Percentiles rank a stretch among this genome's conserved stretches.
These are phyloP conservation scores for Ascochyta rabiei DNA, from an alignment of 2,329 filamentous ascomycete genomes.

Conservation along the genomic window DNA sequence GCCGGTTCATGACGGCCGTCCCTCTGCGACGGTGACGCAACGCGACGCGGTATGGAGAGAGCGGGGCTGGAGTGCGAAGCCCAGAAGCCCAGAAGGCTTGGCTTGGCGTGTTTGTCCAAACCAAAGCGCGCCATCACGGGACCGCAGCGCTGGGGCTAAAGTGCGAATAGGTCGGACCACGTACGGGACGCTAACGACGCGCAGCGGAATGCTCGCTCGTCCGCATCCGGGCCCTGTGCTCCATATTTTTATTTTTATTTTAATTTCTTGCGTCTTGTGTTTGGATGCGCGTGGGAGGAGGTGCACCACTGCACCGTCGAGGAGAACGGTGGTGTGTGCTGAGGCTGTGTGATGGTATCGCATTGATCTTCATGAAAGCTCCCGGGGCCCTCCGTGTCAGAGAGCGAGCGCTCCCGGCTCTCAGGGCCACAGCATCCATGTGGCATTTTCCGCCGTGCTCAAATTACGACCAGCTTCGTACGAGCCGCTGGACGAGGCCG, in stretches of 20 bases:
- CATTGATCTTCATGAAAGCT: conserved; percentile 15
- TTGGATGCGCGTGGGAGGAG: neutral
- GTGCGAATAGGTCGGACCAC: conserved; percentile 23
- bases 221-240: conserved; percentile 21
- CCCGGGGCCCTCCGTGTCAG: conserved; percentile 12
- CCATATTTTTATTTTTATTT: too few species aligned
- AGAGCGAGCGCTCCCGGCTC: neutral
- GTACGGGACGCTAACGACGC: conserved; percentile 13
- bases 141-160: neutral
- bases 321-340: neutral
- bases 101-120: conserved; percentile 3
- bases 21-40: neutral
- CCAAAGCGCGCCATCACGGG: neutral
- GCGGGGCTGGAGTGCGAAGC: conserved; percentile 2
- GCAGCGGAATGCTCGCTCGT: conserved; percentile 26
- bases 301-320: neutral
- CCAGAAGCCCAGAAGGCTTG: conserved; percentile 7
- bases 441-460: neutral
- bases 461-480: conserved; percentile 13
- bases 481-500: neutral
- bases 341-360: conserved; percentile 17
- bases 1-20: conserved; percentile 12
- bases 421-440: conserved; percentile 1
- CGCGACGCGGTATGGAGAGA: conserved; percentile 1
- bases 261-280: neutral